A percentile compares a stretch with the other conserved stretches of the same genome.
These are phyloP conservation scores for Aspergillus sclerotioniger DNA, from an alignment of 495 filamentous ascomycete species.

Conservation along the genomic window DNA sequence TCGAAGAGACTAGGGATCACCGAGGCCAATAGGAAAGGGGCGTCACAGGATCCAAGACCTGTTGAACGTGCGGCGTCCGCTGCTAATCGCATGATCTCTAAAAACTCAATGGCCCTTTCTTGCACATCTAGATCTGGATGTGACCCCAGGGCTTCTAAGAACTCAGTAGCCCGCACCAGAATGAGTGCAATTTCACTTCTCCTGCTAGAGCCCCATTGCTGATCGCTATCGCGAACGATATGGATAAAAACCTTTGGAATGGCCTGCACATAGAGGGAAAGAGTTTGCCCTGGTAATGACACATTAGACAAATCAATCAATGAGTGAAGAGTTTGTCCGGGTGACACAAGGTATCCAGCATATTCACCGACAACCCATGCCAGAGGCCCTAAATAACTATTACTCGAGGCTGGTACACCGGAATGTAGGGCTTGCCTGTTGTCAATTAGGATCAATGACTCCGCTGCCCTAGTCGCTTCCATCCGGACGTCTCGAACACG, in stretches of 20 bases:
- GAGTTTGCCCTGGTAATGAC: conserved; percentile 57
- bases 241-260: conserved; percentile 76
- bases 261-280: conserved; percentile 82
- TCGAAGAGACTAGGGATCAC: conserved; percentile 83
- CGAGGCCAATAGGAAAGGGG: conserved; percentile 79
- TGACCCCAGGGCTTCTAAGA: conserved; percentile 69
- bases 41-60: conserved; percentile 52
- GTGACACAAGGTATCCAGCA: conserved; percentile 60
- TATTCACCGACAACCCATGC: conserved; percentile 91
- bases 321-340: conserved; percentile 65
- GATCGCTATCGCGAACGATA: conserved; percentile 52
- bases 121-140: conserved; percentile 94
- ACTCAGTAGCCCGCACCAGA: conserved; percentile 74
- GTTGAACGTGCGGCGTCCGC: conserved; percentile 74
- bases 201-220: conserved; percentile 59
- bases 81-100: conserved; percentile 81
- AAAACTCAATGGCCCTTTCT: conserved; percentile 87
- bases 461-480: conserved; percentile 79
- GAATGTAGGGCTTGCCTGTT: conserved; percentile 47
- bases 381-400: conserved; percentile 65
- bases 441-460: conserved; percentile 61
- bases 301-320: conserved; percentile 65
- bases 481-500: conserved; percentile 77
- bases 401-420: conserved; percentile 41
- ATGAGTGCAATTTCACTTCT: conserved; percentile 71